phyloP scores from a whole-genome alignment of 768 basidiomycete genomes.

The Phylloporus scabripes region DNA sequence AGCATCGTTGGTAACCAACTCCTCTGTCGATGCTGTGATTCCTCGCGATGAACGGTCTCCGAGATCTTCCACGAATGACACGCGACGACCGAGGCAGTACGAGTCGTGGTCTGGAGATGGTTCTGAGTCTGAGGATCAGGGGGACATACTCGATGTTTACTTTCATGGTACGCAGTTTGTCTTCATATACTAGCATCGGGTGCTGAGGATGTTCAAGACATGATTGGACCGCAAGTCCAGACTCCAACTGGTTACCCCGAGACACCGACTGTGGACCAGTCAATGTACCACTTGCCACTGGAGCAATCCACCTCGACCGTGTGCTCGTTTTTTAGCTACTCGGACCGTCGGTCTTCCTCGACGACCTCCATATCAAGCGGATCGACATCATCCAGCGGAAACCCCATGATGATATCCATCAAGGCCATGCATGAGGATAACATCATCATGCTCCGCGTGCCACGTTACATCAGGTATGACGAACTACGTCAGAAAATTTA shows the following conservation, averaged over 20 bases:
- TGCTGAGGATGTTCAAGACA: slow-evolving; percentile 16
- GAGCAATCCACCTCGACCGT: slow-evolving; percentile 6
- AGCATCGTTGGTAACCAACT: slow-evolving; percentile 51
- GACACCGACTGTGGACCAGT: slow-evolving; percentile 17
- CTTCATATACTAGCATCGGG: background rate
- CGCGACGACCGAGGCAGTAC: slow-evolving; percentile 14
- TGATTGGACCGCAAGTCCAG: slow-evolving; percentile 15
- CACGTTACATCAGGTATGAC: slow-evolving; percentile 41
- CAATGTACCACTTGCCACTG: slow-evolving; percentile 5
- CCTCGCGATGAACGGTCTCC: slow-evolving; percentile 31
- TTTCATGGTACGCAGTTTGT: slow-evolving; percentile 31
- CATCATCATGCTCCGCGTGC: slow-evolving; percentile 57
- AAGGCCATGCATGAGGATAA: slow-evolving; percentile 61
- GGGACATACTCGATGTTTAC: slow-evolving; percentile 40
- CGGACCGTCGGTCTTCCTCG: slow-evolving; percentile 25
- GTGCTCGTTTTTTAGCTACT: slow-evolving; percentile 7
- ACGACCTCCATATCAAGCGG: slow-evolving; percentile 35
- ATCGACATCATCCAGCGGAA: slow-evolving; percentile 27
- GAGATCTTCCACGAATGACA: slow-evolving; percentile 7
- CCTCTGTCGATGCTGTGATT: slow-evolving; percentile 55
- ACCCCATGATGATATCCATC: slow-evolving; percentile 39
- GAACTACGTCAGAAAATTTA: slow-evolving; percentile 55
- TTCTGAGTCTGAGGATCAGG: slow-evolving; percentile 22
- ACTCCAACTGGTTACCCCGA: slow-evolving; percentile 13
- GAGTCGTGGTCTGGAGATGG: slow-evolving; percentile 23